Evolutionary conservation across 1,139 yeast genomes (phyloP), one percentile per base, ranked within the genome.

Genomic region (Candida sanyaensis): DNA sequence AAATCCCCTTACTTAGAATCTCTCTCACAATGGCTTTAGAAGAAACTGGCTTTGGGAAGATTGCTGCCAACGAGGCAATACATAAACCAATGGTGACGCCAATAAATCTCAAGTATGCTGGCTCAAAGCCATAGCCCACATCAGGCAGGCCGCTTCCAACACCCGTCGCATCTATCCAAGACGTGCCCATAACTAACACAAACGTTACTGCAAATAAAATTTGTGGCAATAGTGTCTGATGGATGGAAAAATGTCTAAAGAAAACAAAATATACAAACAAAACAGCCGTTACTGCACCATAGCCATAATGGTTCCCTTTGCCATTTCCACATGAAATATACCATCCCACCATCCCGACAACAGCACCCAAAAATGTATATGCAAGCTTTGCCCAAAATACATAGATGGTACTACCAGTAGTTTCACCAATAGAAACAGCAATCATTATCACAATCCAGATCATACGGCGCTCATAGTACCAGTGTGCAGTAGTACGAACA

Each of bases 371-470:
- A 44, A 70, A 64, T 1, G 73, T 55, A 43, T 65, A 68, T 1
- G 57, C 52, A 28, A 70, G 46, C 48, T 68, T 70, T 41, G 64
- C 58, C 7, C 59, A 41, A 44, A 62, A 64, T 10, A 60, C 59
- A 50, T 69, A 71, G 7, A 68, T 59, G 10, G 73, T 66, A 49
- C 67, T 68, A 0, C 73, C 75, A 4, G 73, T 62, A 32, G 64
- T 64, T 41, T 69, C 71, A 7, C 68, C 50, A 6, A 69, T 65
- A 3, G 71, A 65, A 17, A 71, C 59, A 3, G 64, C 68, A 48
- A 67, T 61, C 69, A 70, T 65, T 43, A 71, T 59, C 2, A 68
- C 73, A 9, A 70, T 47, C 76, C 76, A 71, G 6, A 69, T 55
- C 44, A 66, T 51, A 42, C 71, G 57, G 41, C 62, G 58, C 9